Base-by-base conservation (phyloP, 768 basidiomycete genomes). In the Heimioporus sp. region DNA sequence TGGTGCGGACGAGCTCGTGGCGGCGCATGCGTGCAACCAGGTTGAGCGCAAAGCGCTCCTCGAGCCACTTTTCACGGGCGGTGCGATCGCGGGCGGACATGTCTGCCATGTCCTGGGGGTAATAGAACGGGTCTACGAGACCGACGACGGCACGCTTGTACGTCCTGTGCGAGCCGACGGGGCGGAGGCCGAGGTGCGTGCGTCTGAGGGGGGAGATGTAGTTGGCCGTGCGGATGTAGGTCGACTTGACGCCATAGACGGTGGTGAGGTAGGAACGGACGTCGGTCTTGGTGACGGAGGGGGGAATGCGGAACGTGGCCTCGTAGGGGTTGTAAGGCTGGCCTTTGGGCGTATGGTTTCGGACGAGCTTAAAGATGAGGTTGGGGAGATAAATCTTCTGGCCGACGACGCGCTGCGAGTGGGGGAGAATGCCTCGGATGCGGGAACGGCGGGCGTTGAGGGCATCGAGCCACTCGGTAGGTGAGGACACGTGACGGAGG, bases 221-320 rank as follows among this genome's bases (percentile, higher is more conserved):
- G 74, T 90, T 91, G 76, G 91, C 90, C n/a, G 94, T 98, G 46
- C 94, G 91, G 55, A 98, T 92, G 68, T 95, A 97, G 8, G 93
- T 96, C 53, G 89, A 87, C 63, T 85, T 75, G 42, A 98, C 84
- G 54, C 90, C 90, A 60, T 98, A 98, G n/a, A 87, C 80, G 32
- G 92, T 80, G 46, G 73, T 72, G 43, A 98, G 81, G 66, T 96
- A 93, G 0, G 88, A 87, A 37, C 92, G 86, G 35, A 98, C 74
- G 72, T 98, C 94, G 51, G 87, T 90, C 72, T 98, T 98, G 39
- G 93, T 97, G 70, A 95, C 77, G 39, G 83, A 87, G 55, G 83
- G 81, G n/a, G 92, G 88, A 37, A 96, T 78, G 49, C 92, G 90
- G 75, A 98, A 96, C 3, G 94, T 98, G 10, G 93, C 94, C 68